Base-by-base conservation (phyloP, 805 yeast genomes). In the Hanseniaspora mollemarum region DNA sequence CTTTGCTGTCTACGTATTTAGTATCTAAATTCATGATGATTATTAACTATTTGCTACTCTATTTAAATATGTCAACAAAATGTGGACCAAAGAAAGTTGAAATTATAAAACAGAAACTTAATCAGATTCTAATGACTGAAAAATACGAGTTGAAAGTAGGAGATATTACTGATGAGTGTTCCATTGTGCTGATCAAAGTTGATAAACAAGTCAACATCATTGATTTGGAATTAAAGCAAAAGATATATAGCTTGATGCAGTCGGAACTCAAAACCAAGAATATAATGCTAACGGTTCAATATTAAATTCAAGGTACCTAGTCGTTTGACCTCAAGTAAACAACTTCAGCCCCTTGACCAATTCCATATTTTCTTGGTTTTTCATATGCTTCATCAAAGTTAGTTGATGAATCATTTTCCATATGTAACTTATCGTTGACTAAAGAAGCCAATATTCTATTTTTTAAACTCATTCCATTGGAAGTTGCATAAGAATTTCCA, bases 371-470 rank as follows among this genome's bases (percentile, higher is more conserved):
- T 13, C 36, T 7, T 13, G 36, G 10, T n/a, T 32, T 18, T n/a
- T 32, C 36, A 13, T 28, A 12, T 12, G n/a, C 18, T 32, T 32
- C 18, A 32, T 6, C 32, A 28, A 28, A 9, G 13, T 28, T n/a
- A 32, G 36, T 32, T 8, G 6, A 36, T 4, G 5, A 28, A 12
- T 37, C 43, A 45, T 37, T 37, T 15, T 32, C 25, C 15, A 45
- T 21, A 10, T 38, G 19, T 15, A 48, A 37, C 19, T 40, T 39
- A 36, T 48, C 51, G 19, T 48, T 48, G 5, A 48, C 43, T 21
- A 48, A 31, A 18, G 35, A 40, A 19, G 51, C 51, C 8, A 48
- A 33, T 15, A 48, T 40, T 33, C 43, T 35, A 42, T 48, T 48
- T 24, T 35, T 15, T 15, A 32, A 39, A 18, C 41, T 40, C 51